A percentile compares a stretch with the other conserved stretches of the same genome.
These are phyloP conservation scores for Podaxis rugospora DNA, from an alignment of 768 basidiomycete species.

Conservation along the genomic window DNA sequence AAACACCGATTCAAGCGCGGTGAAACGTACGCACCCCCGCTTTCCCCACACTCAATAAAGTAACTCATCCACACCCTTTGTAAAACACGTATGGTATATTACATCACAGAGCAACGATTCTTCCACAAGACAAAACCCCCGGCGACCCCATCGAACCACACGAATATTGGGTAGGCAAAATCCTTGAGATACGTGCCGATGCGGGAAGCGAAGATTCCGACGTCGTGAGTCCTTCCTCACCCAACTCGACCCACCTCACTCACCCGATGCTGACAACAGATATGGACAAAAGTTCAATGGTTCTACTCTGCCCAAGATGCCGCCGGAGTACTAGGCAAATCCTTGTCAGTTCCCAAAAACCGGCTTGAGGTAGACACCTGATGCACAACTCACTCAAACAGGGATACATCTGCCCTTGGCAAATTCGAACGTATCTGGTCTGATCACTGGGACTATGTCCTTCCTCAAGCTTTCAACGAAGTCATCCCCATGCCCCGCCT, in stretches of 20 bases:
- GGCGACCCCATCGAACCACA: constrained; percentile 22
- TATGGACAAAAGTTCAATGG: constrained; percentile 54
- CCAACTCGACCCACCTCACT: neutral
- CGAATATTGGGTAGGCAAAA: constrained; percentile 50
- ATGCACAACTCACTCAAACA: constrained; percentile 17
- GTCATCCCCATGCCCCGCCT: neutral
- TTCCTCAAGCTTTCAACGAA: constrained; percentile 44
- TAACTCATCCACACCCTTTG: neutral
- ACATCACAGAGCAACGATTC: constrained; percentile 33
- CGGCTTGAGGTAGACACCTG: neutral
- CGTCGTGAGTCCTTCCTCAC: constrained; percentile 20
- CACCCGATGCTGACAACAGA: constrained; percentile 24
- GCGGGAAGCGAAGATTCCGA: constrained; percentile 21
- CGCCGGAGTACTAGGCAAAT: constrained; percentile 29
- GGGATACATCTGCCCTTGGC: constrained; percentile 35
- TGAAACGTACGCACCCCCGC: constrained; percentile 29
- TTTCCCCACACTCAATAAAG: neutral
- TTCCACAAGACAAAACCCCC: constrained; percentile 29
- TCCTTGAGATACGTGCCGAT: constrained; percentile 40
- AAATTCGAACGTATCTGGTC: constrained; percentile 47
- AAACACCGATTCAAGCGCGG: constrained; percentile 25
- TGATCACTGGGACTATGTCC: constrained; percentile 43
- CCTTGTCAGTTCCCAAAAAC: constrained; percentile 36
- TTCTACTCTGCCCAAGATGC: constrained; percentile 51
- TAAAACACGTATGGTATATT: neutral